Base-by-base conservation (phyloP, 23 red algal genomes). In the Pyropia yezoensis region DNA sequence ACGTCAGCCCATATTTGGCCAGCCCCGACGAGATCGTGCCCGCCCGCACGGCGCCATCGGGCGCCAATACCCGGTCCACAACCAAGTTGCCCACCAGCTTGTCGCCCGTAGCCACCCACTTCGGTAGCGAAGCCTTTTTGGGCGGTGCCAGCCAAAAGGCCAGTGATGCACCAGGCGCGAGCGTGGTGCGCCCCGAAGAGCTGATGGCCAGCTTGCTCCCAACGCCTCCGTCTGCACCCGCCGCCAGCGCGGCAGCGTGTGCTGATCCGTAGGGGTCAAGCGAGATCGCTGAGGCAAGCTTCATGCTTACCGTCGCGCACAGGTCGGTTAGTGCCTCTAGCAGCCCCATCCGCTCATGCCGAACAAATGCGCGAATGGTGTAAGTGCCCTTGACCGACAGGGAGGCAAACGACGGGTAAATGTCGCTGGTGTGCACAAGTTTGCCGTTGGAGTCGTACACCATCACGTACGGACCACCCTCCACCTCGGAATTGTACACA, bases 361-460 rank as follows among this genome's bases (percentile, higher is more conserved):
- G 74, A 54, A 89, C 18, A 59, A 75, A 80, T 3, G 74, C 84
- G 3, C 63, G 52, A 11, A 67, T 69, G 19, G 18, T 56, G 60
- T 89, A 89, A 29, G 69, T 76, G 16, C 84, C 84, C 29, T 89
- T 89, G 39, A 47, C 39, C 26, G 25, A 33, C 67, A 89, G 63
- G 7, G 59, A 62, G 1, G 49, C 19, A 0, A 61, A 54, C 5
- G 57, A 51, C 12, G 84, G 84, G 61, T 89, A 89, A 5, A 80
- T 80, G 70, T 89, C 84, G 14, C 71, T 75, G 17, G 73, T 52
- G 39, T 26, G 69, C 28, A 80, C 30, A 49, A 73, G 77, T 26
- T 73, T 73, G 23, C 72, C 72, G 54, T 81, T 89, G n/a, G 63
- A 65, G 74, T 89, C 84, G 57, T 80, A 75, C 32, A 89, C 60